Evolutionary conservation across 371 early-diverging fungal species (phyloP).

Genomic region (Mortierella polycephala): DNA sequence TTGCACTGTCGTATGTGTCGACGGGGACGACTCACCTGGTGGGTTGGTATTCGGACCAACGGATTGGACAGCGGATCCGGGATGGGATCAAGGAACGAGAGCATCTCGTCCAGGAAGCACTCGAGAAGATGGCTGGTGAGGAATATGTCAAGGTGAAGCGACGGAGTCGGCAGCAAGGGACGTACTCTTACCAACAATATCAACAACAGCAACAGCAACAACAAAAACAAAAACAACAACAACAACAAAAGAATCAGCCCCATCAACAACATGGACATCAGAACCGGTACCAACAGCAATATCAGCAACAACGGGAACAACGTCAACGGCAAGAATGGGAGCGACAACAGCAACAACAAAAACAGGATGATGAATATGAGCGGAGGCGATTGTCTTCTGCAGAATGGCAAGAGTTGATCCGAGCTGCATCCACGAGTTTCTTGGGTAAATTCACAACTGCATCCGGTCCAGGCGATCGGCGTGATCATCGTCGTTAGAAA

Average conservation of each 20-base stretch:
- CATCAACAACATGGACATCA: conserved; percentile 9
- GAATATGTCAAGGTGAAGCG: conserved; percentile 46
- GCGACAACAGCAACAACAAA: background rate
- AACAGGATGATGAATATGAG: background rate
- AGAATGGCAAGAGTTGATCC: conserved; percentile 52
- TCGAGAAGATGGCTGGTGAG: conserved; percentile 52
- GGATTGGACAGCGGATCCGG: conserved; percentile 39
- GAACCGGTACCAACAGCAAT: conserved; percentile 14
- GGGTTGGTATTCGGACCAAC: conserved; percentile 49
- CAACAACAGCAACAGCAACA: conserved; percentile 22
- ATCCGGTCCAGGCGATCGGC: too few species aligned
- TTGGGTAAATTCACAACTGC: conserved; percentile 26
- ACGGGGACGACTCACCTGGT: conserved; percentile 38
- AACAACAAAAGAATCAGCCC: conserved; percentile 12
- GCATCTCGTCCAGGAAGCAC: conserved; percentile 35
- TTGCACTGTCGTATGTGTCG: conserved; percentile 40
- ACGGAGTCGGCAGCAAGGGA: background rate
- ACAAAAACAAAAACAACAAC: conserved; percentile 12
- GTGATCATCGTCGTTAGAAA: too few species aligned
- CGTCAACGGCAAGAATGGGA: conserved; percentile 9
- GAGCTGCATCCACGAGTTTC: conserved; percentile 44
- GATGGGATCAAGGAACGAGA: conserved; percentile 47
- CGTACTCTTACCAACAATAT: conserved; percentile 3
- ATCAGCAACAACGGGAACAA: conserved; percentile 19
- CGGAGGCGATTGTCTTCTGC: conserved; percentile 35